These are phyloP conservation scores for Platismatia glauca DNA, from an alignment of 495 filamentous ascomycete species.

Conservation along the genomic window DNA sequence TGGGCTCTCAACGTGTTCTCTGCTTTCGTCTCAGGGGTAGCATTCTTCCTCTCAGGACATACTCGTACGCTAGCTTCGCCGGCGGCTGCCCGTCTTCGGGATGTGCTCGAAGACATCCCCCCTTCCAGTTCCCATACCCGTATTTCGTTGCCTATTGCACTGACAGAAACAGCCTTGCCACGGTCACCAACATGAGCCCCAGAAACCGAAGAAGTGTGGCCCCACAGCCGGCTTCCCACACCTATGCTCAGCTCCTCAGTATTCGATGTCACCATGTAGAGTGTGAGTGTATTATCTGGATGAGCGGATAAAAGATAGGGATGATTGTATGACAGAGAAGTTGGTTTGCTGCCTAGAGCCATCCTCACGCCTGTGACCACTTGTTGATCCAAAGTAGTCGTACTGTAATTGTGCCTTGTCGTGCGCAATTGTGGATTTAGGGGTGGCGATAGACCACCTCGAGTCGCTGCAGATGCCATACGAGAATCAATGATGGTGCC, in stretches of 20 bases:
- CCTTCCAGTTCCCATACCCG: slow-evolving; percentile 92
- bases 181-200: slow-evolving; percentile 76
- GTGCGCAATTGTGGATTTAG: slow-evolving; percentile 1
- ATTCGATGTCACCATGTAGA: slow-evolving; percentile 76
- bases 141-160: slow-evolving; percentile 71
- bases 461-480: slow-evolving; percentile 39
- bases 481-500: slow-evolving; percentile 49
- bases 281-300: slow-evolving; percentile 83
- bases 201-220: slow-evolving; percentile 86
- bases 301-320: slow-evolving; percentile 86
- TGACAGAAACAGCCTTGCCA: slow-evolving; percentile 87
- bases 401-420: not conserved
- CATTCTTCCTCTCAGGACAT: slow-evolving; percentile 30
- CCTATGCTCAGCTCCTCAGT: slow-evolving; percentile 58
- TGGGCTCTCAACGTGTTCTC: slow-evolving; percentile 6
- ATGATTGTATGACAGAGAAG: slow-evolving; percentile 75
- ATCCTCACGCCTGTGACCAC: not conserved
- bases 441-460: slow-evolving; percentile 18
- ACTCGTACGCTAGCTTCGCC: slow-evolving; percentile 50
- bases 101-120: slow-evolving; percentile 42
- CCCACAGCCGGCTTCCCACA: slow-evolving; percentile 73
- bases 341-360: slow-evolving; percentile 41
- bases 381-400: not conserved
- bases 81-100: slow-evolving; percentile 29
- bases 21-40: not conserved